Evolutionary conservation across 2,329 filamentous ascomycete genomes (phyloP).

Genomic region (Diaporthe batatas): DNA sequence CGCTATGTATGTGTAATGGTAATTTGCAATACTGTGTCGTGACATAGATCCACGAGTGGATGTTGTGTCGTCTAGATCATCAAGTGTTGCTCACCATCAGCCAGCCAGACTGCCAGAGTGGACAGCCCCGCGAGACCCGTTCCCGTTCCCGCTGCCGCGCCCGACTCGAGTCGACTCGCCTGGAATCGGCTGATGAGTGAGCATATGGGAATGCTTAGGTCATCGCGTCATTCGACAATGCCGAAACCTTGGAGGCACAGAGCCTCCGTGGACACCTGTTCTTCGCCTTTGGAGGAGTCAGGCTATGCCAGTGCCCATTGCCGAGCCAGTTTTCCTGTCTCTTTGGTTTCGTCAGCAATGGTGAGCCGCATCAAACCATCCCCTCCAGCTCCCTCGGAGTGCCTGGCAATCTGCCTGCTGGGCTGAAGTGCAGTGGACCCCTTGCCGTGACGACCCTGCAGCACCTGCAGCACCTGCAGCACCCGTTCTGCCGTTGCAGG

Average conservation of each 20-base stretch:
- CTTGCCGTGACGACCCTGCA: constrained; percentile 20
- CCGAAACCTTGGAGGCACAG: constrained; percentile 13
- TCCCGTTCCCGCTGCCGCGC: background rate
- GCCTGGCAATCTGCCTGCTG: background rate
- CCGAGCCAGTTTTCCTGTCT: background rate
- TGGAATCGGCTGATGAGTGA: constrained; percentile 29
- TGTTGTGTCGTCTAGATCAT: constrained; percentile 4
- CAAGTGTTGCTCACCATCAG: background rate
- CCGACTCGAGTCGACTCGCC: background rate
- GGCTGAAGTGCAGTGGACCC: constrained; percentile 12
- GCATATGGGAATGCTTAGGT: constrained; percentile 30
- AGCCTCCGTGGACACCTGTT: constrained; percentile 3
- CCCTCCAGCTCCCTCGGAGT: constrained; percentile 14
- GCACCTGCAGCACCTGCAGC: background rate
- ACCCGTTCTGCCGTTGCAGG: constrained; percentile 8
- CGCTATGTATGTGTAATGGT: constrained; percentile 14
- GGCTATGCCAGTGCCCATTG: background rate
- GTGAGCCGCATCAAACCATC: constrained; percentile 3
- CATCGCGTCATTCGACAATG: constrained; percentile 10
- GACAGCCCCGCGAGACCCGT: constrained; percentile 24
- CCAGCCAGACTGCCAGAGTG: background rate
- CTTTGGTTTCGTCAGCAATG: background rate
- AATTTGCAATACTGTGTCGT: background rate
- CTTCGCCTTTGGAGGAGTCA: background rate
- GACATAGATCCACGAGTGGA: background rate